Conservation (phyloP, 2,329 filamentous ascomycete genomes). For the Botrytis byssoidea region DNA sequence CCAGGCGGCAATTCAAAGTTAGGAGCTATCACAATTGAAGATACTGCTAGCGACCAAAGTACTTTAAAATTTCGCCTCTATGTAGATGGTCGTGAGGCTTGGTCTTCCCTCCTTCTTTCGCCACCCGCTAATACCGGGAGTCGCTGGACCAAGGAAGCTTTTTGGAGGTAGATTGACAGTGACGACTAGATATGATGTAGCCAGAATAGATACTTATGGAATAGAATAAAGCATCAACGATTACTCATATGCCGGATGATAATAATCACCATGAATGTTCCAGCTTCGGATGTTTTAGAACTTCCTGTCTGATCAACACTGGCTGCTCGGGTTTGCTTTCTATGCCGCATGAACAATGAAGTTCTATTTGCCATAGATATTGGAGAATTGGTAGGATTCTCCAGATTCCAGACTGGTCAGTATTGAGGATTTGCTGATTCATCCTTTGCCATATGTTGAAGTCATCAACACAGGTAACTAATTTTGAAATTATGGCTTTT, state of each 20-base stretch:
- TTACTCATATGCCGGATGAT: not conserved
- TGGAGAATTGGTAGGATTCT: not conserved
- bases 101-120: slow-evolving; percentile 61
- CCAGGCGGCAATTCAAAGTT: slow-evolving; percentile 88
- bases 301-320: not conserved
- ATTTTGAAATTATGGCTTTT: not conserved
- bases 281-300: not conserved
- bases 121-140: slow-evolving; percentile 41
- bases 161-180: slow-evolving; percentile 34
- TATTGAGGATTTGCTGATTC: not conserved
- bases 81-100: slow-evolving; percentile 75
- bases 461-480: not conserved
- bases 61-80: slow-evolving; percentile 78
- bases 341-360: not conserved
- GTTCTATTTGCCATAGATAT: not conserved
- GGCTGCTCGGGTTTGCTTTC: not conserved
- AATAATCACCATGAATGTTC: not conserved
- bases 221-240: not conserved
- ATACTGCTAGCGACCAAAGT: slow-evolving; percentile 63
- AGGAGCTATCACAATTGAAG: slow-evolving; percentile 76
- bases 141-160: slow-evolving; percentile 34
- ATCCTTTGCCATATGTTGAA: not conserved
- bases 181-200: not conserved
- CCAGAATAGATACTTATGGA: not conserved
- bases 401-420: not conserved